A percentile compares a stretch with the other conserved stretches of the same genome.
Evolutionary conservation across 306 rosid species (phyloP).

Genomic region (Glycine tomentella): DNA sequence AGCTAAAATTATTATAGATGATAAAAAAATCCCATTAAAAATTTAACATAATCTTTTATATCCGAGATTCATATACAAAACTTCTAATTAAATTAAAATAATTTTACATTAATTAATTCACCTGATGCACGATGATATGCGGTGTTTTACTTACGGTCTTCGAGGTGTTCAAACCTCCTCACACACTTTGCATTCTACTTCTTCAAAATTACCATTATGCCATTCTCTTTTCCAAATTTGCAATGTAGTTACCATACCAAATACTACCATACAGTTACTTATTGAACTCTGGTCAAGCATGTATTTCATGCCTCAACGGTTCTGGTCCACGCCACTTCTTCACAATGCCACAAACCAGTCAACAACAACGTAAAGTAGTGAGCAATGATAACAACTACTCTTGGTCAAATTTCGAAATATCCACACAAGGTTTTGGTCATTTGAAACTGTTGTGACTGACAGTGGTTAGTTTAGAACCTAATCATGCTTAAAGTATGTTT

Average conservation of each 20-base stretch:
- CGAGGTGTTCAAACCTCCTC: conserved; percentile 17
- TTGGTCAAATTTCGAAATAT: too few species aligned
- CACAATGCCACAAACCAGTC: not conserved
- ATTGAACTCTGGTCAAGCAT: too few species aligned
- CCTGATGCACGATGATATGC: too few species aligned
- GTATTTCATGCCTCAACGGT: not conserved
- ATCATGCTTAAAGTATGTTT: too few species aligned
- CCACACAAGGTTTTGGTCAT: not conserved
- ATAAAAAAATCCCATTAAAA: too few species aligned
- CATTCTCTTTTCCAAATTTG: not conserved
- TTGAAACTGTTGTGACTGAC: not conserved
- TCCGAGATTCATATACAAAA: too few species aligned
- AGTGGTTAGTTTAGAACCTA: too few species aligned
- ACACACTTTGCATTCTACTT: not conserved
- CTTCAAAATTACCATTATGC: not conserved
- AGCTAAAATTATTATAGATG: too few species aligned
- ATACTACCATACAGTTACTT: too few species aligned
- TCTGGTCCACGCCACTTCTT: not conserved
- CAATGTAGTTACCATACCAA: not conserved
- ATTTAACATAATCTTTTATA: too few species aligned
- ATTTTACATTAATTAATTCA: too few species aligned
- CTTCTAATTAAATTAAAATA: too few species aligned
- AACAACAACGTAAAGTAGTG: not conserved
- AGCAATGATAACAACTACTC: not conserved
- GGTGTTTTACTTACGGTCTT: not conserved